phyloP scores from a whole-genome alignment of 2,329 filamentous ascomycete genomes.

The Fonsecaea pedrosoi region DNA sequence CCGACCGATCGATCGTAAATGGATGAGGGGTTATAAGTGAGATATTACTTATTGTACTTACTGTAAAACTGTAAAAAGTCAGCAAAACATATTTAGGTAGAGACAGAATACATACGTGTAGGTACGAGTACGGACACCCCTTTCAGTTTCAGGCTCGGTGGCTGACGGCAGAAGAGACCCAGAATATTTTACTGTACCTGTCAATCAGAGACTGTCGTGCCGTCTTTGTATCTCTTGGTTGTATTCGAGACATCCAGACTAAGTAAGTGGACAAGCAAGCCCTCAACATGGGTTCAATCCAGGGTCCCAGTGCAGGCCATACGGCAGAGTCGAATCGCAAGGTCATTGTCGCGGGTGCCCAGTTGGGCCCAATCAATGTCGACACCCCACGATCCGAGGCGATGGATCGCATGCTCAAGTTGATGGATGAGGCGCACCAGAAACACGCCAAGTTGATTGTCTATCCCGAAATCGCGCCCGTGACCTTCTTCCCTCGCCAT shows the following conservation, averaged over 20 bases:
- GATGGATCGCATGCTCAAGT: constrained; percentile 57
- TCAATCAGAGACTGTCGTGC: not conserved
- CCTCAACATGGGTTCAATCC: constrained; percentile 25
- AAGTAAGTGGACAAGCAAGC: not conserved
- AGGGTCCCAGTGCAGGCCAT: constrained; percentile 13
- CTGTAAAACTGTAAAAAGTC: too few relatives aligned
- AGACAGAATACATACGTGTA: too few relatives aligned
- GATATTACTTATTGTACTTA: too few relatives aligned
- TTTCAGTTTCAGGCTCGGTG: too few relatives aligned
- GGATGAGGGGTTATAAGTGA: too few relatives aligned
- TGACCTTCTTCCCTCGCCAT: constrained; percentile 64
- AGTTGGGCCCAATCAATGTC: constrained; percentile 58
- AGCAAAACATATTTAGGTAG: too few relatives aligned
- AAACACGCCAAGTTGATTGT: constrained; percentile 59
- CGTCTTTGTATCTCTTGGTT: not conserved
- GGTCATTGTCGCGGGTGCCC: constrained; percentile 61
- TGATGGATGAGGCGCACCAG: constrained; percentile 56
- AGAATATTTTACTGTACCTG: not conserved
- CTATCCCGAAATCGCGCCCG: constrained; percentile 63
- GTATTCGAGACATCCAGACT: not conserved
- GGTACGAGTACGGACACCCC: too few relatives aligned
- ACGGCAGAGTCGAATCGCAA: constrained; percentile 42
- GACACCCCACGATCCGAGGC: constrained; percentile 52
- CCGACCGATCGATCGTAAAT: not conserved
- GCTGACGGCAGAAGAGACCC: not conserved